phyloP scores from a whole-genome alignment of 2,329 filamentous ascomycete genomes.

The Microcera coccophila region DNA sequence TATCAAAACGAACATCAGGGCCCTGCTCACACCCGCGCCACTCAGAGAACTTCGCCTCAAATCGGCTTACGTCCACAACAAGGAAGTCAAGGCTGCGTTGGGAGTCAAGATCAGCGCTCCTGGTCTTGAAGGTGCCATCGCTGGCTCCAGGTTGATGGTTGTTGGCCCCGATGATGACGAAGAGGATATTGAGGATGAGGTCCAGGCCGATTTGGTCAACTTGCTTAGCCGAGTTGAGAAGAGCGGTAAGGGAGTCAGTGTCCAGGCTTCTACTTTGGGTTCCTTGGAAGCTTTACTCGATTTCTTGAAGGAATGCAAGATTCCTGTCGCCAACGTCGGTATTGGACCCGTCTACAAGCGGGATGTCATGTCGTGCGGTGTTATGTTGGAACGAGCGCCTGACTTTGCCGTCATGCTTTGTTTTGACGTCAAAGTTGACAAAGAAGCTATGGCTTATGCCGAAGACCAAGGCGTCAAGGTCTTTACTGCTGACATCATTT shows the following conservation, averaged over 20 bases:
- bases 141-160: slow-evolving; percentile 89
- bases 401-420: slow-evolving; percentile 99
- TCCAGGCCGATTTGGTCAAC: slow-evolving; percentile 89
- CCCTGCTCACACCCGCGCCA: slow-evolving; percentile 85
- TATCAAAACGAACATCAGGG: slow-evolving; percentile 92
- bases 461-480: slow-evolving; percentile 95
- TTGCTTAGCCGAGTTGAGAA: slow-evolving; percentile 89
- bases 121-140: slow-evolving; percentile 91
- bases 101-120: slow-evolving; percentile 99
- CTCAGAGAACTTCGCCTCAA: slow-evolving; percentile 94
- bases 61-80: slow-evolving; percentile 96
- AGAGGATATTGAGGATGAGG: slow-evolving; percentile 92
- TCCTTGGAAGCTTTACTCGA: slow-evolving; percentile 94
- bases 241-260: slow-evolving; percentile 88
- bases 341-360: slow-evolving; percentile 98
- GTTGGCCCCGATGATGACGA: slow-evolving; percentile 95
- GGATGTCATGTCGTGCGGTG: slow-evolving; percentile 91
- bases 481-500: slow-evolving; percentile 98
- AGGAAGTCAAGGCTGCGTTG: slow-evolving; percentile 95
- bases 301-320: slow-evolving; percentile 93
- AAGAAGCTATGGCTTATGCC: slow-evolving; percentile 86
- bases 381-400: slow-evolving; percentile 93
- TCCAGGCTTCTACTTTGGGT: slow-evolving; percentile 95
- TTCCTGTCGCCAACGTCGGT: slow-evolving; percentile 93
- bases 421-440: slow-evolving; percentile 99